A percentile compares a stretch with the other conserved stretches of the same genome.
phyloP scores from a whole-genome alignment of 2,329 filamentous ascomycete genomes.

The Cercospora sp. region DNA sequence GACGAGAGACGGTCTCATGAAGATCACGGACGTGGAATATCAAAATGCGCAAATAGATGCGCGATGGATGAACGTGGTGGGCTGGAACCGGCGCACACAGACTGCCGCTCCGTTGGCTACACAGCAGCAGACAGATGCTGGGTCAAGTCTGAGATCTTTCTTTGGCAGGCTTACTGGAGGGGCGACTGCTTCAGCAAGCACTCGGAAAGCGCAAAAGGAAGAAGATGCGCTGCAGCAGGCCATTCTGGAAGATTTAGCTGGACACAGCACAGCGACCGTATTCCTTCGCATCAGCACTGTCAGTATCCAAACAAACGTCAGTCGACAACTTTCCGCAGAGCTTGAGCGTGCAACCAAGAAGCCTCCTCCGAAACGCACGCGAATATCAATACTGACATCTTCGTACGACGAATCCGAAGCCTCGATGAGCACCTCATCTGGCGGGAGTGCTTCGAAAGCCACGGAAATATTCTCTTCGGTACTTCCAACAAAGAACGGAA shows the following conservation, averaged over 20 bases:
- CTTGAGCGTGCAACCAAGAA: constrained; percentile 97
- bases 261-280: constrained; percentile 71
- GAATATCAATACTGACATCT: constrained; percentile 83
- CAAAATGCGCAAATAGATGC: constrained; percentile 92
- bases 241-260: constrained; percentile 71
- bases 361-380: constrained; percentile 83
- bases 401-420: constrained; percentile 80
- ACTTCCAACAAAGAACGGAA: constrained; percentile 81
- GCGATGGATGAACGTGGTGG: constrained; percentile 80
- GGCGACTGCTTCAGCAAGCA: constrained; percentile 49
- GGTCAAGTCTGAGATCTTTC: constrained; percentile 64
- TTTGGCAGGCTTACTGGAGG: constrained; percentile 65
- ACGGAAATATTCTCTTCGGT: constrained; percentile 87
- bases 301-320: constrained; percentile 73
- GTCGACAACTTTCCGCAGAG: constrained; percentile 73
- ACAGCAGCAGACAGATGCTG: constrained; percentile 42
- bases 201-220: constrained; percentile 60
- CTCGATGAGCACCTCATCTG: constrained; percentile 58
- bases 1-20: constrained; percentile 88
- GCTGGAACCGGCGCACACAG: constrained; percentile 64
- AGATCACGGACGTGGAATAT: constrained; percentile 73
- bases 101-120: constrained; percentile 21
- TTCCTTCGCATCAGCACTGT: constrained; percentile 89
- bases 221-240: constrained; percentile 64
- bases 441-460: constrained; percentile 55